Base-by-base conservation (phyloP, 169 alveolate genomes). In the Plasmodium falciparum region DNA sequence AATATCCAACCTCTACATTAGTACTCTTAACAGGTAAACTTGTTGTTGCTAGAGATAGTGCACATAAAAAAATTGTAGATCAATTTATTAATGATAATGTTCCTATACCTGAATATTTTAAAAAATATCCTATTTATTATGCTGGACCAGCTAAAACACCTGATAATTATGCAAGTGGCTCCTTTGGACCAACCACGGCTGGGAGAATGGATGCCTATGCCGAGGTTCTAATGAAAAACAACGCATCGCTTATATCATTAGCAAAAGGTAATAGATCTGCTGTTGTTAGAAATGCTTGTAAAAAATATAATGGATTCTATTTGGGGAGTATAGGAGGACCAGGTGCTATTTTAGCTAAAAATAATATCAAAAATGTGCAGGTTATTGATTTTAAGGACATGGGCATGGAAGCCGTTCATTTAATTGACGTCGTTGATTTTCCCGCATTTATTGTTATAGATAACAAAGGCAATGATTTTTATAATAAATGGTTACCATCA, bases 101-200 rank as follows among this genome's bases (percentile, higher is more conserved):
- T 4, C 90, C 94, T 29, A 72, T 95, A 33, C 98, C 98, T 24
- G 95, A 94, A 6, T 96, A 95, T 88, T 75, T 95, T 74, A 94
- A 95, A 88, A 76, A 95, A 73, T 93, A 93, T 67, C 97, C 97
- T 11, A 93, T 96, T 52, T 96, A 96, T 93, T 96, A 96, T 67
- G 98, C 98, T 4, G 98, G 97, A 5, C 97, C 97, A 12, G 97
- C 97, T 15, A 95, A 96, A 93, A 95, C 94, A 13, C 98, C 98
- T 0, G 95, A 93, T n/a, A 97, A 96, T 22, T 76, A 89, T 54
- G 95, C 95, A 11, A 93, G 97, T 29, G 98, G 98, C 3, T 93
- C 97, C 6, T 96, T 96, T 63, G 98, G 98, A 0, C 98, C 98
- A 15, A 96, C 98, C 49, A 96, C 98, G 4, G 97, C 98, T 2